These are phyloP conservation scores for Yarrowia sp. DNA, from an alignment of 805 yeast genomes.

Conservation along the genomic window DNA sequence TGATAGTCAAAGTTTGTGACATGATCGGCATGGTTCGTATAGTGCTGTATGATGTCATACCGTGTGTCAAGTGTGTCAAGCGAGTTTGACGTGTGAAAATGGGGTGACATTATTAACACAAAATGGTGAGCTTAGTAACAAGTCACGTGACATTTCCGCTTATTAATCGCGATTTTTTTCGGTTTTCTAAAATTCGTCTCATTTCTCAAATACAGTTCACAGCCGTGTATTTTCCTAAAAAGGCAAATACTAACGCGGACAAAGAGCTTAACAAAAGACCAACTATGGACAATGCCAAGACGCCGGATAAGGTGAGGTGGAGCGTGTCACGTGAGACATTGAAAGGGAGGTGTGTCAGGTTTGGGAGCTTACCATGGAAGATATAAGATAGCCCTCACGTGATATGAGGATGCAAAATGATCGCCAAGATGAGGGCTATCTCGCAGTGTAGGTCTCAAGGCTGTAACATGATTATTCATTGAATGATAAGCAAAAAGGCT, in stretches of 20 bases:
- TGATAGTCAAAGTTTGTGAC: not conserved
- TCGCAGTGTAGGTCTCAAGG: too few relatives aligned
- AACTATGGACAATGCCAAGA: not conserved
- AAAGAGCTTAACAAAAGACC: not conserved
- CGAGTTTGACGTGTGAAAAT: not conserved
- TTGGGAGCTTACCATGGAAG: too few relatives aligned
- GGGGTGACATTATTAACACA: too few relatives aligned
- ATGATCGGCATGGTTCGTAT: slow-evolving; percentile 4
- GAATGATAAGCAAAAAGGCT: too few relatives aligned
- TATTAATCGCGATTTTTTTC: not conserved
- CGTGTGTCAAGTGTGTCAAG: not conserved
- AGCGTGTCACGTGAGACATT: not conserved
- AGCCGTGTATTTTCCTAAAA: not conserved
- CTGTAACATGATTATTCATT: too few relatives aligned
- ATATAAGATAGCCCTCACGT: too few relatives aligned
- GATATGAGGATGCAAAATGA: too few relatives aligned
- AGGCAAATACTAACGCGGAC: not conserved
- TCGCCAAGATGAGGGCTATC: not conserved
- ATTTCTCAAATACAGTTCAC: not conserved
- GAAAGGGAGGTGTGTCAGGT: too few relatives aligned
- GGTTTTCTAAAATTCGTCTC: too few relatives aligned
- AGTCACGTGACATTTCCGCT: not conserved
- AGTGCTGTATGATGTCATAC: not conserved
- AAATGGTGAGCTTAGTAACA: too few relatives aligned
- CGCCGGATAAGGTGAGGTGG: not conserved